Base-by-base conservation (phyloP, 1,284 basidiomycete genomes). In the Thecaphora frezii region DNA sequence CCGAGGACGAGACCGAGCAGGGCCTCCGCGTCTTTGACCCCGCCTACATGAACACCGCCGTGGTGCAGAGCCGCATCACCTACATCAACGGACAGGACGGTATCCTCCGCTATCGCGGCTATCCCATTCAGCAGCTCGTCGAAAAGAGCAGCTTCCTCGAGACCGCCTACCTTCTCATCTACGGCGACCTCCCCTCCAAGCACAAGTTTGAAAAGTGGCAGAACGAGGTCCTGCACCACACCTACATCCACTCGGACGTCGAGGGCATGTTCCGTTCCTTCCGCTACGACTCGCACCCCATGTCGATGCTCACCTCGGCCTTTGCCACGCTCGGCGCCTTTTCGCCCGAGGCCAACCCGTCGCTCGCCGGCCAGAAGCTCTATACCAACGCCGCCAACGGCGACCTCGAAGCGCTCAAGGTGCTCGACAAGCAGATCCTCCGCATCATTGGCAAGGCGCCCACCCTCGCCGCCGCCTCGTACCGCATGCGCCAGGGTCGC, bases 391-490 rank as follows among this genome's bases (percentile, higher is more conserved):
- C 51, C 21, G 48, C 64, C 8, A 82, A 82, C 55, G 85, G 86
- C 16, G 84, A 88, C 70, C 46, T 58, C 8, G 83, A 74, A 0
- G 88, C 88, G 2, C 83, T 92, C 26, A 86, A 83, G 26, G 83
- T 85, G 42, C 89, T 93, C 87, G 91, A 93, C 79, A 90, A 89
- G 81, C 91, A 93, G 76, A 92, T 93, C 48, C 90, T 87, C 79
- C 83, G 91, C 54, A 80, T 93, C 3, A 88, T 92, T 51, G 90
- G 90, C 19, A 93, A 93, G 76, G 87, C 89, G 13, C 90, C 89
- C 1, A 91, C 90, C 0, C 82, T 93, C 23, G 90, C 90, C 61
- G 89, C 91, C 28, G 87, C 91, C 89, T 89, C 90, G 0, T 92
- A 91, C 75, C 89, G 90, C 44, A 85, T 91, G 33, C 87, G 90